A percentile compares a stretch with the other conserved stretches of the same genome.
Evolutionary conservation across 192 early-diverging fungal genomes (phyloP).

Genomic region (Chytriomyces sp.): DNA sequence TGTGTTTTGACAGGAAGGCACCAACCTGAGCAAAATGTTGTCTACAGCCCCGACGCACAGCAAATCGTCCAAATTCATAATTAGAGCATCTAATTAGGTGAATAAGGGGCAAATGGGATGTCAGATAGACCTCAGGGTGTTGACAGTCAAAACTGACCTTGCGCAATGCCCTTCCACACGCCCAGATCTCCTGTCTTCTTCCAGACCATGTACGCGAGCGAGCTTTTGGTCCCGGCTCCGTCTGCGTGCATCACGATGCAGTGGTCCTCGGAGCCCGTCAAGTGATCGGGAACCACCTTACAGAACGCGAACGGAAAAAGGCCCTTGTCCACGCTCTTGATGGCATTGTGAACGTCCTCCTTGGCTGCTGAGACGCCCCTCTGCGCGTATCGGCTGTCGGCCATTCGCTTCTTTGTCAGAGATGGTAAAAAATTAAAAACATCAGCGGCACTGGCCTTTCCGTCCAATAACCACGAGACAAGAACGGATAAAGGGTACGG

Average conservation of each 20-base stretch:
- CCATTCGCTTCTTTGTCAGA: too few species aligned
- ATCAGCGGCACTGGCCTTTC: too few species aligned
- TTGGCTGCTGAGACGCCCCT: not conserved
- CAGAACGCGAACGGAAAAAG: not conserved
- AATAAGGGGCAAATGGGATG: too few species aligned
- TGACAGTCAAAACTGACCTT: not conserved
- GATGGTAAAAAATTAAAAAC: too few species aligned
- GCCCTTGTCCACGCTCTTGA: conserved; percentile 1
- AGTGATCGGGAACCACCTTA: not conserved
- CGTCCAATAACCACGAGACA: too few species aligned
- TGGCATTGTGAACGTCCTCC: not conserved
- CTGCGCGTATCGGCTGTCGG: not conserved
- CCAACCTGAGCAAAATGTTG: too few species aligned
- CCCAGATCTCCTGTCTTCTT: conserved; percentile 1
- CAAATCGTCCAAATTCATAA: not conserved
- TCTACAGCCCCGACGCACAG: too few species aligned
- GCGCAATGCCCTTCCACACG: not conserved
- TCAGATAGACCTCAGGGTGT: not conserved
- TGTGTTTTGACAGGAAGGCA: too few species aligned
- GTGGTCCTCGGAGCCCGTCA: not conserved
- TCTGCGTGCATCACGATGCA: not conserved
- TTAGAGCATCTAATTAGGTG: not conserved
- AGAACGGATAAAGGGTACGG: too few species aligned
- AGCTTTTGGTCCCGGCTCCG: not conserved
- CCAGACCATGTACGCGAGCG: not conserved